Percentiles rank a stretch among this genome's conserved stretches.
phyloP scores from a whole-genome alignment of 371 early-diverging fungal species.

The Choanephora cucurbitarum region DNA sequence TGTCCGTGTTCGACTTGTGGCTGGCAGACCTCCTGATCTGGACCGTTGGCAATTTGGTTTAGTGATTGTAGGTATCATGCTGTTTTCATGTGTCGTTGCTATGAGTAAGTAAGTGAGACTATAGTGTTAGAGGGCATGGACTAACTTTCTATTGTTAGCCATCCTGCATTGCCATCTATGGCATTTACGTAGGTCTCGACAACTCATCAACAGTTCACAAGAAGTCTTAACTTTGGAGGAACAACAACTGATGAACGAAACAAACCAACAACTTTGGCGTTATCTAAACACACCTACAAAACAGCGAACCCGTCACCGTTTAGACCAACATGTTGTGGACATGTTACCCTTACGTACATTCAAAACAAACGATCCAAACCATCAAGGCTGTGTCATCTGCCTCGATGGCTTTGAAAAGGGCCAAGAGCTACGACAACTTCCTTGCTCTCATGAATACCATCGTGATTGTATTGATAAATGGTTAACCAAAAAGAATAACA shows the following conservation, averaged over 20 bases:
- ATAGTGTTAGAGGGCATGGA: too few species aligned
- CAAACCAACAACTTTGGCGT: conserved; percentile 18
- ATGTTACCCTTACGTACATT: conserved; percentile 22
- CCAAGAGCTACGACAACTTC: conserved; percentile 62
- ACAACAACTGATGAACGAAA: conserved; percentile 10
- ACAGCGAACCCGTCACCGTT: conserved; percentile 2
- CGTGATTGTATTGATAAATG: conserved; percentile 74
- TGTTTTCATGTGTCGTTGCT: conserved; percentile 39
- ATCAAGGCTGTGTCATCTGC: conserved; percentile 73
- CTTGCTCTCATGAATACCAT: conserved; percentile 82
- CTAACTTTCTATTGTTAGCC: too few species aligned
- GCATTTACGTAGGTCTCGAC: conserved; percentile 11
- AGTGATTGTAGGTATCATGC: conserved; percentile 43
- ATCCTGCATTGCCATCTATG: conserved; percentile 25
- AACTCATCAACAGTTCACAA: background rate
- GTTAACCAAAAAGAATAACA: conserved; percentile 49
- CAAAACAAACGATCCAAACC: background rate
- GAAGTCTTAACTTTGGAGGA: conserved; percentile 14
- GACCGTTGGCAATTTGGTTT: conserved; percentile 58
- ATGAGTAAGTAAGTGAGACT: conserved; percentile 33
- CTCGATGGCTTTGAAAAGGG: conserved; percentile 65
- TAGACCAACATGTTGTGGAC: conserved; percentile 13
- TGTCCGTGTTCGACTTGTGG: conserved; percentile 30
- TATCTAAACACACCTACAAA: conserved; percentile 8
- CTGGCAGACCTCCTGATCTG: conserved; percentile 23